Percentiles rank a stretch among this genome's conserved stretches.
phyloP scores from a whole-genome alignment of 768 basidiomycete genomes.

The Vararia minispora region DNA sequence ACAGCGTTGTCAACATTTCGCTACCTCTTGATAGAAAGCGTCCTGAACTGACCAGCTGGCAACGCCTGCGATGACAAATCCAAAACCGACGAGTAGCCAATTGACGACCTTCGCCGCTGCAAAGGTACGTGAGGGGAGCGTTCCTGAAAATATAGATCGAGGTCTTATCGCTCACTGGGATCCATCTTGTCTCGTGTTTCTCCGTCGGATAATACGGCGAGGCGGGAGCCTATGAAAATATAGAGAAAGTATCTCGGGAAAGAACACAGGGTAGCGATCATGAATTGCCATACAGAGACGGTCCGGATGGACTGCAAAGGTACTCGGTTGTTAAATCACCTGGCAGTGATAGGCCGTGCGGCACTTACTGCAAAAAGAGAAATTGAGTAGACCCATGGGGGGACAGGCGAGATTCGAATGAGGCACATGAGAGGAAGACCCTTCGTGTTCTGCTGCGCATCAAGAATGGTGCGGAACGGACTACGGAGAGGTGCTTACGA shows the following conservation, averaged over 20 bases:
- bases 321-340: not conserved
- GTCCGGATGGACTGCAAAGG: slow-evolving; percentile 51
- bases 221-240: slow-evolving; percentile 68
- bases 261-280: slow-evolving; percentile 57
- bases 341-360: slow-evolving; percentile 1
- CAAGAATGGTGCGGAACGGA: not conserved
- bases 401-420: slow-evolving; percentile 72
- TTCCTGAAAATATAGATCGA: not conserved
- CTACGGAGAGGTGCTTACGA: slow-evolving; percentile 35
- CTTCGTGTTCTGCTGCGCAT: slow-evolving; percentile 41
- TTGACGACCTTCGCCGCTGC: slow-evolving; percentile 60
- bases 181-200: slow-evolving; percentile 69
- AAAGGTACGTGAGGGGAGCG: slow-evolving; percentile 5
- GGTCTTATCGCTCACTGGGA: slow-evolving; percentile 34
- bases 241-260: slow-evolving; percentile 65
- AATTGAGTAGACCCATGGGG: slow-evolving; percentile 85
- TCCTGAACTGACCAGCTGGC: slow-evolving; percentile 51
- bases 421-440: slow-evolving; percentile 76
- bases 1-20: slow-evolving; percentile 8
- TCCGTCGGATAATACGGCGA: slow-evolving; percentile 68
- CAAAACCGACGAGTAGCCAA: slow-evolving; percentile 41
- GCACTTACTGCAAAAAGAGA: slow-evolving; percentile 59
- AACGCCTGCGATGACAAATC: slow-evolving; percentile 44
- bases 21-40: slow-evolving; percentile 5
- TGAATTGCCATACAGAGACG: slow-evolving; percentile 67